Percentiles rank a stretch among this genome's conserved stretches.
phyloP scores from a whole-genome alignment of 306 rosid genomes.

The Biancaea sappan region DNA sequence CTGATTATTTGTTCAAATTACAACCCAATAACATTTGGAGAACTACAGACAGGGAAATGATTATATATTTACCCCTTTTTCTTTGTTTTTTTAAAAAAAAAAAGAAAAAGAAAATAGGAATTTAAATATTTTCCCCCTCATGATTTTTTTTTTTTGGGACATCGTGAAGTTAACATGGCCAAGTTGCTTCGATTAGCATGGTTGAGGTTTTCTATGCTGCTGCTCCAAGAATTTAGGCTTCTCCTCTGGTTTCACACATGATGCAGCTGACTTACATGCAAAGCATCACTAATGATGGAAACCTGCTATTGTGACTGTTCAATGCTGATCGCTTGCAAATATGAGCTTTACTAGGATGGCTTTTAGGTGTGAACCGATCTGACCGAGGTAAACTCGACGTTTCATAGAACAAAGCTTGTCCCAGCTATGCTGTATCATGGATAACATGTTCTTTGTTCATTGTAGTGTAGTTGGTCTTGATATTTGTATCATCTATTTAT shows the following conservation, averaged over 20 bases:
- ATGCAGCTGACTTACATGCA: background rate
- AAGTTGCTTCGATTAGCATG: no score
- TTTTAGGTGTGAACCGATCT: no score
- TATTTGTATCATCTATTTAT: background rate
- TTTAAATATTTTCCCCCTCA: no score
- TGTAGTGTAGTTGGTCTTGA: background rate
- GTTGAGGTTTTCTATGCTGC: no score
- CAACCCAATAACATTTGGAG: conserved; percentile 4
- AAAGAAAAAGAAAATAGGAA: no score
- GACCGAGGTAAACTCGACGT: no score
- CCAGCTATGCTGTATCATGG: conserved; percentile 2
- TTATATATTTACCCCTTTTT: background rate
- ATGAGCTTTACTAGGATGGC: background rate
- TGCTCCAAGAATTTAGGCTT: no score
- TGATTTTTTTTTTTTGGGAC: no score
- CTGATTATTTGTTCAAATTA: conserved; percentile 6
- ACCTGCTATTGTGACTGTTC: background rate
- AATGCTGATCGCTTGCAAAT: background rate
- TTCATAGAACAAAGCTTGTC: no score
- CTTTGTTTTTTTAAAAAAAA: no score
- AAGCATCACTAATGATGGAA: background rate
- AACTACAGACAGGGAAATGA: background rate
- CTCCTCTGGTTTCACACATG: background rate
- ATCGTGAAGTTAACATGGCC: no score
- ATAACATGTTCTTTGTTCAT: background rate